Percentiles rank a stretch among this genome's conserved stretches.
phyloP scores from a whole-genome alignment of 2,329 filamentous ascomycete genomes.

The Curvularia sp. region DNA sequence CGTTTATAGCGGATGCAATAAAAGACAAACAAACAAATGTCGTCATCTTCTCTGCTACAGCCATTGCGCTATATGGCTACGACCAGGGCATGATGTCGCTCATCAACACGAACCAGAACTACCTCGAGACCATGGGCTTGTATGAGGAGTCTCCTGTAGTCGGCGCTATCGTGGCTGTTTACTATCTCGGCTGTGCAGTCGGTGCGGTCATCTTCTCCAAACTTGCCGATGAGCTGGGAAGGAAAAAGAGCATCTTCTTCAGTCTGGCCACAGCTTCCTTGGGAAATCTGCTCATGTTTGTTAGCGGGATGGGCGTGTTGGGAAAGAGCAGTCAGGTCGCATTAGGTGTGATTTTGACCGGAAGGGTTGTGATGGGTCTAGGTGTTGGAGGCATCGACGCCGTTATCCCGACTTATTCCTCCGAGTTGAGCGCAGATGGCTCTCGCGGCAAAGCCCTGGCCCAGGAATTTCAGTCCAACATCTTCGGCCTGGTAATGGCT shows the following conservation, averaged over 20 bases:
- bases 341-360: slow-evolving; percentile 59
- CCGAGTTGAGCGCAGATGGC: slow-evolving; percentile 64
- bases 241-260: slow-evolving; percentile 63
- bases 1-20: slow-evolving; percentile 25
- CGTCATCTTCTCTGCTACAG: slow-evolving; percentile 61
- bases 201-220: slow-evolving; percentile 65
- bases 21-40: slow-evolving; percentile 57
- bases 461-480: slow-evolving; percentile 70
- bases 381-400: slow-evolving; percentile 68
- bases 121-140: slow-evolving; percentile 66
- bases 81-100: slow-evolving; percentile 60
- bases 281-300: slow-evolving; percentile 68
- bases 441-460: slow-evolving; percentile 65
- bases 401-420: slow-evolving; percentile 67
- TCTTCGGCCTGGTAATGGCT: slow-evolving; percentile 67
- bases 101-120: slow-evolving; percentile 63
- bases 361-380: slow-evolving; percentile 62
- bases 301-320: slow-evolving; percentile 59
- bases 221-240: slow-evolving; percentile 61
- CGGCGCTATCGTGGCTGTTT: slow-evolving; percentile 67
- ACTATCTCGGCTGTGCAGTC: slow-evolving; percentile 67
- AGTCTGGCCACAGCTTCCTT: slow-evolving; percentile 62
- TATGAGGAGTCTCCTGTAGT: slow-evolving; percentile 59
- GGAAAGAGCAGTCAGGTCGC: slow-evolving; percentile 39
- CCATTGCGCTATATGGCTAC: slow-evolving; percentile 63